Evolutionary conservation across 2,329 filamentous ascomycete genomes (phyloP).

Genomic region (Fusarium coicis): DNA sequence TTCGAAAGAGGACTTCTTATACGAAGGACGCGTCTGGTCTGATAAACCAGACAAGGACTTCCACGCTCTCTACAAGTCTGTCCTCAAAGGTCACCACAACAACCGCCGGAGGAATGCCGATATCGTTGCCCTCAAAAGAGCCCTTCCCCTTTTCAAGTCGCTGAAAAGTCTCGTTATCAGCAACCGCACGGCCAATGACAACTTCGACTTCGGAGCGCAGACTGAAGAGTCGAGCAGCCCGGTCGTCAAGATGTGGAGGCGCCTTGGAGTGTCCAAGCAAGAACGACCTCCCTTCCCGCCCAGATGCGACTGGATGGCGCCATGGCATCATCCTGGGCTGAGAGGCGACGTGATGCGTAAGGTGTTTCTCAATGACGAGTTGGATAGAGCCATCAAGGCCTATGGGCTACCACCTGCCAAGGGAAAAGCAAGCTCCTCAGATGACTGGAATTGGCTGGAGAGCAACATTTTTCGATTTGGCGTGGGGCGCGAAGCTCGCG

Average conservation of each 20-base stretch:
- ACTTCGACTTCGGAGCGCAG: not conserved
- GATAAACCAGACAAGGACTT: not conserved
- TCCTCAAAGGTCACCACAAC: not conserved
- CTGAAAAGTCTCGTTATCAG: not conserved
- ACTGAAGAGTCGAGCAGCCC: not conserved
- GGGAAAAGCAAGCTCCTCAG: no score
- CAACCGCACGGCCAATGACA: not conserved
- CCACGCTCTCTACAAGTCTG: accelerated
- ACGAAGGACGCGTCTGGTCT: accelerated
- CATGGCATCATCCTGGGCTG: no score
- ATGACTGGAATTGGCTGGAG: no score
- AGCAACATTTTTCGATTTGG: no score
- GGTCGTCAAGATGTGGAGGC: not conserved
- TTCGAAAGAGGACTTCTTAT: not conserved
- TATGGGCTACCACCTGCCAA: not conserved
- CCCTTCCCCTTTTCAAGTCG: not conserved
- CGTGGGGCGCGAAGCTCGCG: no score
- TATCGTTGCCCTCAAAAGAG: not conserved
- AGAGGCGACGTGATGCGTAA: no score
- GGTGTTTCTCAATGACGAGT: no score
- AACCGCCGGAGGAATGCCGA: not conserved
- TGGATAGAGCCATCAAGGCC: not conserved
- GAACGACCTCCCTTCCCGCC: not conserved
- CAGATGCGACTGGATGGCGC: not conserved
- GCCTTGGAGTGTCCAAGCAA: accelerated